phyloP scores from a whole-genome alignment of 2,329 filamentous ascomycete species.

The Alternaria sp. region DNA sequence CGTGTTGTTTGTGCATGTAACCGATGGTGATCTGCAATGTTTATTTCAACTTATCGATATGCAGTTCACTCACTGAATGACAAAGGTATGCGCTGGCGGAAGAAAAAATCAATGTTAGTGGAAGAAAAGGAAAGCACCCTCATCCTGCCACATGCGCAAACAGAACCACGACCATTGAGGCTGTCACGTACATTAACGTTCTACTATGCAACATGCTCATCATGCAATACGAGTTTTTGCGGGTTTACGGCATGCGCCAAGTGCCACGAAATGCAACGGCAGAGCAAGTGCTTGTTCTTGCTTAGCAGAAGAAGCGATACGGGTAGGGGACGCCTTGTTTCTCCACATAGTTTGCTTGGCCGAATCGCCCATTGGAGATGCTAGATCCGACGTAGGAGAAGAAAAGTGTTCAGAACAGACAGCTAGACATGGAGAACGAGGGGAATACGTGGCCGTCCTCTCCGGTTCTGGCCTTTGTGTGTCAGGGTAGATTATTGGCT shows the following conservation, averaged over 20 bases:
- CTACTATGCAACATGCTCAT: not conserved
- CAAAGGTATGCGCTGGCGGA: not conserved
- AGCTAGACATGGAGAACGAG: not conserved
- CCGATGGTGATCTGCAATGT: not conserved
- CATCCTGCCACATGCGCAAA: not conserved
- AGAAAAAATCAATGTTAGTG: not conserved
- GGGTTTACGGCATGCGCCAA: constrained; percentile 7
- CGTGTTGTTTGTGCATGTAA: not conserved
- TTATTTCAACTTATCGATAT: not conserved
- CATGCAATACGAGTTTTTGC: constrained; percentile 4
- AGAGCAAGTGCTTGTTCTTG: constrained; percentile 2
- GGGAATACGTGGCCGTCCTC: not conserved
- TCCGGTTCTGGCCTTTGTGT: not conserved
- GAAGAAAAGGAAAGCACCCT: not conserved
- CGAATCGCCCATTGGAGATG: not conserved
- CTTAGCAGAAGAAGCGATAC: constrained; percentile 7
- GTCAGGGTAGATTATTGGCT: not conserved
- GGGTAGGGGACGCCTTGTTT: constrained; percentile 4
- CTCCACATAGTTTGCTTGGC: constrained; percentile 3
- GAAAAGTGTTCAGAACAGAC: constrained; percentile 1
- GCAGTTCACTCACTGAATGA: not conserved
- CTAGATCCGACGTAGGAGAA: not conserved
- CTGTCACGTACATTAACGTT: not conserved
- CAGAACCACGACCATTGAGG: not conserved
- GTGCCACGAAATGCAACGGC: constrained; percentile 1